Evolutionary conservation across 179 eudicot species (phyloP).

Genomic region (Silene coronaria): DNA sequence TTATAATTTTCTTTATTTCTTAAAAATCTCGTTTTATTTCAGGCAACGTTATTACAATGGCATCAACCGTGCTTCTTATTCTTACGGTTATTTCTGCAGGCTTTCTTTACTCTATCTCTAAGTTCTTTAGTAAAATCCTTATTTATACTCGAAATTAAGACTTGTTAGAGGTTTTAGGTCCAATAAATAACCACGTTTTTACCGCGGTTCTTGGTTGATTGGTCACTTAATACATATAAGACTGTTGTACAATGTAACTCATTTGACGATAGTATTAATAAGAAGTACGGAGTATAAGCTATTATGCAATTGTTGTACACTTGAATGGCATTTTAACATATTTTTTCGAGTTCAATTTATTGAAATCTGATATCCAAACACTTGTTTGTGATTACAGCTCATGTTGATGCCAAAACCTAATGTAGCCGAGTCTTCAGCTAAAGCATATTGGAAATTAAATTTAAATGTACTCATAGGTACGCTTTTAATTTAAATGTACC

Average conservation of each 20-base stretch:
- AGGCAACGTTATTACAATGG: not conserved
- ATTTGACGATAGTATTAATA: too few relatives aligned
- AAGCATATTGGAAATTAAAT: not conserved
- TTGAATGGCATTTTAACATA: too few relatives aligned
- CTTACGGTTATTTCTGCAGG: not conserved
- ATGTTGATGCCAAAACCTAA: not conserved
- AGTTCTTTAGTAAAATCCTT: not conserved
- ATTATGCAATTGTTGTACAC: too few relatives aligned
- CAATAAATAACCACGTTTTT: too few relatives aligned
- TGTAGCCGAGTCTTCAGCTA: not conserved
- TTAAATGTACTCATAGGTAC: constrained; percentile 3
- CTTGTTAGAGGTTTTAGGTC: too few relatives aligned
- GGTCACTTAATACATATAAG: too few relatives aligned
- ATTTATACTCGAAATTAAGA: too few relatives aligned
- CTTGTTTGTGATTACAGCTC: not conserved
- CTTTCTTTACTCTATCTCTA: not conserved
- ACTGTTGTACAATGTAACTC: too few relatives aligned
- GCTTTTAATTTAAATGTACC: not conserved
- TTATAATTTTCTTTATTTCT: too few relatives aligned
- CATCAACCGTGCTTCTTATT: not conserved
- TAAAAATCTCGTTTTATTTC: not conserved
- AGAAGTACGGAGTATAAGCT: too few relatives aligned
- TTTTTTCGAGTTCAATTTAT: not conserved
- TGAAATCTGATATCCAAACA: not conserved
- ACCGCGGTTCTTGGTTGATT: too few relatives aligned